A percentile compares a stretch with the other conserved stretches of the same genome.
Conservation (phyloP, 2,329 filamentous ascomycete genomes). For the Talaromyces islandicus region DNA sequence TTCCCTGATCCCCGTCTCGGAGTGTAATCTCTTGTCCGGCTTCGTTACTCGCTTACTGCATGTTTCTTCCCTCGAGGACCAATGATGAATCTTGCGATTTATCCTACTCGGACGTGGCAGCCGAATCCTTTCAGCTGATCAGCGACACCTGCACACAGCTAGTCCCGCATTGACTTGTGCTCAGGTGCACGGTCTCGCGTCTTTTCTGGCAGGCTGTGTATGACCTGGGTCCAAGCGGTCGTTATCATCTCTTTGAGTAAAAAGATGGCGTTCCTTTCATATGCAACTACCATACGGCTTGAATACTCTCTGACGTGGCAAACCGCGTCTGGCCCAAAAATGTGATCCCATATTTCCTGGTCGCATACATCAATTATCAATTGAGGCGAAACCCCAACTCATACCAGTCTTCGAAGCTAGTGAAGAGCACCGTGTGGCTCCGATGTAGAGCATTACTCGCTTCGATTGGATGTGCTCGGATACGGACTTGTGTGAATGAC, state of each 20-base stretch:
- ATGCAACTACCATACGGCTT: constrained; percentile 35
- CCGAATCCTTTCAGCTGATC: constrained; percentile 37
- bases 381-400: constrained; percentile 14
- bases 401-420: neutral
- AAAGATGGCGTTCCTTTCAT: constrained; percentile 26
- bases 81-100: constrained; percentile 12
- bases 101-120: constrained; percentile 15
- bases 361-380: constrained; percentile 18
- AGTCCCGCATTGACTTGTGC: constrained; percentile 32
- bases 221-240: constrained; percentile 23
- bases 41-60: constrained; percentile 4
- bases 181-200: constrained; percentile 31
- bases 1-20: constrained; percentile 3
- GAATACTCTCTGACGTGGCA: constrained; percentile 37
- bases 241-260: constrained; percentile 28
- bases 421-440: neutral
- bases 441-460: neutral
- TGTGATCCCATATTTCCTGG: constrained; percentile 18
- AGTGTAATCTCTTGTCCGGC: neutral
- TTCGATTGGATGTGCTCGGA: neutral
- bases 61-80: constrained; percentile 4
- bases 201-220: constrained; percentile 25
- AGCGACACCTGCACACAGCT: constrained; percentile 33
- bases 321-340: constrained; percentile 25
- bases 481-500: neutral